phyloP scores from a whole-genome alignment of 2,329 filamentous ascomycete species.

The Neofusicoccum parvum region DNA sequence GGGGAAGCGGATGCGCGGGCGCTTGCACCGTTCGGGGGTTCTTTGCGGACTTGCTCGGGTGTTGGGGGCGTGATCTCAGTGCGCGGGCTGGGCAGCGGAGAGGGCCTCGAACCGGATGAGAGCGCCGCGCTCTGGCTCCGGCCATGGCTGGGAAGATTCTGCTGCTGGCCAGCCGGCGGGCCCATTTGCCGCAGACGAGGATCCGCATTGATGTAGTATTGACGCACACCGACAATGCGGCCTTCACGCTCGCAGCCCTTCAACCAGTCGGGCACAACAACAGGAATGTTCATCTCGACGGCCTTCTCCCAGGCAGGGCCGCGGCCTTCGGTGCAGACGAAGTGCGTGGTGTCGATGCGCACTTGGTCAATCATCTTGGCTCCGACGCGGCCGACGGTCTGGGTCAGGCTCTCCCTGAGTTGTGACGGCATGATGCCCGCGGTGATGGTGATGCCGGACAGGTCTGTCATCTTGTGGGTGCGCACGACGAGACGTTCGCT shows the following conservation, averaged over 20 bases:
- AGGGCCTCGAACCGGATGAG: constrained; percentile 24
- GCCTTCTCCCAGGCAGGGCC: constrained; percentile 95
- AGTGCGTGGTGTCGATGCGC: constrained; percentile 96
- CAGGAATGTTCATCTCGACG: constrained; percentile 95
- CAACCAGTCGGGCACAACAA: constrained; percentile 95
- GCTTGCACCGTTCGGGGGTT: constrained; percentile 28
- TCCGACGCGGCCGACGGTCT: constrained; percentile 83
- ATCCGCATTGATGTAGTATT: constrained; percentile 92
- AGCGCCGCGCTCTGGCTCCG: constrained; percentile 28
- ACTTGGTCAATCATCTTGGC: constrained; percentile 89
- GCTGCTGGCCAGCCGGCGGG: constrained; percentile 34
- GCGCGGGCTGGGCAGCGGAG: constrained; percentile 45
- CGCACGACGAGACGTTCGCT: constrained; percentile 83
- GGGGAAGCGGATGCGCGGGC: constrained; percentile 23
- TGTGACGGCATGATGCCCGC: constrained; percentile 79
- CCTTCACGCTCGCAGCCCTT: constrained; percentile 94
- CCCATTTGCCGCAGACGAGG: constrained; percentile 61
- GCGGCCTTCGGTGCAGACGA: constrained; percentile 91
- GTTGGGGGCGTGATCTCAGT: constrained; percentile 56
- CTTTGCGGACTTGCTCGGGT: constrained; percentile 40
- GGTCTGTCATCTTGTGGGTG: constrained; percentile 98
- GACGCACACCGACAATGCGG: constrained; percentile 88
- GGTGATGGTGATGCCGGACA: constrained; percentile 93
- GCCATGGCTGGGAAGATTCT: constrained; percentile 22
- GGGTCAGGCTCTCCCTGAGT: constrained; percentile 70